Evolutionary conservation across 2,329 filamentous ascomycete genomes (phyloP).

Genomic region (Paradendryphiella salina): DNA sequence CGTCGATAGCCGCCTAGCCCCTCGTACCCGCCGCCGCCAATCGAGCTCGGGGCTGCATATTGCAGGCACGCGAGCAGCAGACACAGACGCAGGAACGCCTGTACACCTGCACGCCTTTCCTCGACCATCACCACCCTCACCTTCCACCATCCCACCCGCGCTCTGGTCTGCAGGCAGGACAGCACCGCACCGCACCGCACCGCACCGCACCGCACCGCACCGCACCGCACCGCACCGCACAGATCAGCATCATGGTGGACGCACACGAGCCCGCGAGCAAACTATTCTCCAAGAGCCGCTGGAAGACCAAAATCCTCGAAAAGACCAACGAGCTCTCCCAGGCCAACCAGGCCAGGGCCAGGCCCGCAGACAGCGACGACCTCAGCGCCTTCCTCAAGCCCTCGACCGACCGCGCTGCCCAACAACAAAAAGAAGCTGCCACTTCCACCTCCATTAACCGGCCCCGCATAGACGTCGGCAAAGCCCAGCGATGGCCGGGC

Average conservation of each 20-base stretch:
- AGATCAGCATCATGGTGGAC: slow-evolving; percentile 37
- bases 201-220: no score
- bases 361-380: slow-evolving; percentile 44
- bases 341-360: slow-evolving; percentile 33
- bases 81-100: slow-evolving; percentile 1
- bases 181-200: no score
- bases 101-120: neutral
- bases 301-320: slow-evolving; percentile 56
- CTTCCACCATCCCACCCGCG: neutral
- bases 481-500: slow-evolving; percentile 57
- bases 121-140: neutral
- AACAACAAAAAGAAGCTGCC: slow-evolving; percentile 33
- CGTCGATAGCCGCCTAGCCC: neutral
- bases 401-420: slow-evolving; percentile 52
- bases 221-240: no score
- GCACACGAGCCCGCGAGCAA: slow-evolving; percentile 35
- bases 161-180: no score
- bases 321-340: slow-evolving; percentile 42
- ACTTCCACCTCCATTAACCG: slow-evolving; percentile 37
- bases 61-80: slow-evolving; percentile 12
- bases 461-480: slow-evolving; percentile 55
- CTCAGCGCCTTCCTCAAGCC: slow-evolving; percentile 63
- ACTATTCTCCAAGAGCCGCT: slow-evolving; percentile 50
- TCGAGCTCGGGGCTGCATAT: slow-evolving; percentile 1
- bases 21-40: slow-evolving; percentile 5